Conservation (phyloP, 2,329 filamentous ascomycete genomes). For the Colletotrichum sp. region DNA sequence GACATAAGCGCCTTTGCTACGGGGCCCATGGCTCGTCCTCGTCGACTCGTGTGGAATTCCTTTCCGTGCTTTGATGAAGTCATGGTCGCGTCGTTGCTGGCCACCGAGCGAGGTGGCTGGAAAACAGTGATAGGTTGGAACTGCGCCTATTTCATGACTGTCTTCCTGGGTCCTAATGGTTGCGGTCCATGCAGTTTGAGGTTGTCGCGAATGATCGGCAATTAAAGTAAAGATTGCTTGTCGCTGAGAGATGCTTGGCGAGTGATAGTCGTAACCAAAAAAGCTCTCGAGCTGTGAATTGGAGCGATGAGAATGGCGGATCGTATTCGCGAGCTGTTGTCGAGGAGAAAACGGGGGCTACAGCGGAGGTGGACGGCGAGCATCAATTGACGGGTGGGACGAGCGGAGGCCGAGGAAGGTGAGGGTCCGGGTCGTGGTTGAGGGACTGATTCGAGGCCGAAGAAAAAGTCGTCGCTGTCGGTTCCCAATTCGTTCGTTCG, state of each 20-base stretch:
- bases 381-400: conserved; percentile 17
- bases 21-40: neutral
- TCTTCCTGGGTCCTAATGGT: neutral
- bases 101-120: neutral
- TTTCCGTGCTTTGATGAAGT: neutral
- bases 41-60: neutral
- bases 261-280: conserved; percentile 37
- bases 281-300: conserved; percentile 26
- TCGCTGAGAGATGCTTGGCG: conserved; percentile 29
- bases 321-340: neutral
- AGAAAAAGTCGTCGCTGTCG: neutral
- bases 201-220: neutral
- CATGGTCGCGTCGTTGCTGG: neutral
- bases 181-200: neutral
- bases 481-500: neutral
- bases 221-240: conserved; percentile 17
- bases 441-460: neutral
- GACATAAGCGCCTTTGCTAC: conserved; percentile 23
- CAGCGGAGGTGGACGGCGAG: conserved; percentile 25
- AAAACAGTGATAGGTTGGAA: neutral
- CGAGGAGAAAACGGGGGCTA: neutral
- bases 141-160: conserved; percentile 12
- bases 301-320: neutral
- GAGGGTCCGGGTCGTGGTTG: neutral
- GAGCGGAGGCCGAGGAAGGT: neutral